phyloP scores from a whole-genome alignment of 495 filamentous ascomycete genomes.

The Pyrenula aspistea region DNA sequence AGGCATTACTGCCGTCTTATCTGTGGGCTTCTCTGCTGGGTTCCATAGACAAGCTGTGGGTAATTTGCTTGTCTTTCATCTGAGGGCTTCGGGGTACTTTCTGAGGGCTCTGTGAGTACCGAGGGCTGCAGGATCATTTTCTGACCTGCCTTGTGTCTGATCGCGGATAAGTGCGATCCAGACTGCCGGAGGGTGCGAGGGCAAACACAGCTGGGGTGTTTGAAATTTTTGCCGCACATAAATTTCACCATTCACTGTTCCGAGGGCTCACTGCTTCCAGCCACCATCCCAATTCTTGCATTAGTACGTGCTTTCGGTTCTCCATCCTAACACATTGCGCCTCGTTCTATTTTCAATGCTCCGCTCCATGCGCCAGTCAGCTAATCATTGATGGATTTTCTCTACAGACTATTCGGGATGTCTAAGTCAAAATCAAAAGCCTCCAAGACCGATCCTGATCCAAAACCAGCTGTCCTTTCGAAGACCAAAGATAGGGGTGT shows the following conservation, averaged over 20 bases:
- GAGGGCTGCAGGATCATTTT: not conserved
- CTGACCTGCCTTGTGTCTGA: not conserved
- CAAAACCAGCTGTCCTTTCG: slow-evolving; percentile 13
- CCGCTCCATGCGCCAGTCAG: not conserved
- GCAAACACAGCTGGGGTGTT: not conserved
- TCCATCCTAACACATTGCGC: too few relatives aligned
- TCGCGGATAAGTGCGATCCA: not conserved
- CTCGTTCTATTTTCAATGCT: not conserved
- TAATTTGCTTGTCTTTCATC: slow-evolving; percentile 2
- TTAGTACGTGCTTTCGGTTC: too few relatives aligned
- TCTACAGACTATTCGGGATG: slow-evolving; percentile 27
- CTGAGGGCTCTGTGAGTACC: slow-evolving; percentile 29
- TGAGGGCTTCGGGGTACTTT: slow-evolving; percentile 38
- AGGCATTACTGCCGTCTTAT: slow-evolving; percentile 19
- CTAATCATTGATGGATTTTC: not conserved
- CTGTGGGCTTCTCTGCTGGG: slow-evolving; percentile 24
- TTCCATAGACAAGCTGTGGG: slow-evolving; percentile 14
- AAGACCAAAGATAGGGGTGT: slow-evolving; percentile 42
- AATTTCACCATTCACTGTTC: slow-evolving; percentile 33
- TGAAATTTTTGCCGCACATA: not conserved
- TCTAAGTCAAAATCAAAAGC: slow-evolving; percentile 38
- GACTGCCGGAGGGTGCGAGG: not conserved
- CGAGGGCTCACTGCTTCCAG: slow-evolving; percentile 7
- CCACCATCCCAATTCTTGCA: not conserved
- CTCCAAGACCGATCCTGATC: slow-evolving; percentile 31